These are phyloP conservation scores for Trebouxia sp. DNA, from an alignment of 139 green algal species.

Conservation along the genomic window DNA sequence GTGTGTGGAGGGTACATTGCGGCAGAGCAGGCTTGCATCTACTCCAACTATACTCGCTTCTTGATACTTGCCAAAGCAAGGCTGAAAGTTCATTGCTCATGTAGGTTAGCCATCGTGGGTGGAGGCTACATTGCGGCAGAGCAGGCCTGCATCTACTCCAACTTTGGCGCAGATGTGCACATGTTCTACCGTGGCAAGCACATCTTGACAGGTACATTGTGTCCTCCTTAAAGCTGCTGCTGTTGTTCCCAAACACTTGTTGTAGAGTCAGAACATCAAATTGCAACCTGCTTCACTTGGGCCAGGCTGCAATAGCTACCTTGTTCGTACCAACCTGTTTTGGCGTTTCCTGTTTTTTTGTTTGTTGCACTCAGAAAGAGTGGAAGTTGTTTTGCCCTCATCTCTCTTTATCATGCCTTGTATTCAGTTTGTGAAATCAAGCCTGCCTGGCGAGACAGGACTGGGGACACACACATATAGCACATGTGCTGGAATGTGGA, in stretches of 20 bases:
- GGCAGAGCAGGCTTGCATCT: slow-evolving; percentile 96
- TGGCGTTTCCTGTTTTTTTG: no score
- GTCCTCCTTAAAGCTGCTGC: background rate
- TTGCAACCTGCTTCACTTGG: no score
- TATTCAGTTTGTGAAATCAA: no score
- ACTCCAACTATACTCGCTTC: slow-evolving; percentile 80
- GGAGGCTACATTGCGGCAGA: slow-evolving; percentile 98
- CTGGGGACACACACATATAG: no score
- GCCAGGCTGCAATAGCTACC: no score
- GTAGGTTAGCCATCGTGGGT: slow-evolving; percentile 82
- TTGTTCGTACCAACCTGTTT: no score
- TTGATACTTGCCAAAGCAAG: no score
- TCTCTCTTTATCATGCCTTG: no score
- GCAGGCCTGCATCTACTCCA: slow-evolving; percentile 94
- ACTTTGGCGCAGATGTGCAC: slow-evolving; percentile 87
- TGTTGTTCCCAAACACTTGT: background rate
- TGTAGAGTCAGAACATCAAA: background rate
- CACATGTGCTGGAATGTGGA: no score
- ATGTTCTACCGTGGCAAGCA: slow-evolving; percentile 68
- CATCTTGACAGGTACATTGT: background rate
- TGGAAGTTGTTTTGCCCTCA: no score
- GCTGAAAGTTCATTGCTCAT: background rate
- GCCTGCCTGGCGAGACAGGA: no score
- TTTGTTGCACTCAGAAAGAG: no score
- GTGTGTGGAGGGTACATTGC: slow-evolving; percentile 96